Percentiles rank a stretch among this genome's conserved stretches.
phyloP scores from a whole-genome alignment of 2,329 filamentous ascomycete species.

The Gyromitra esculenta region DNA sequence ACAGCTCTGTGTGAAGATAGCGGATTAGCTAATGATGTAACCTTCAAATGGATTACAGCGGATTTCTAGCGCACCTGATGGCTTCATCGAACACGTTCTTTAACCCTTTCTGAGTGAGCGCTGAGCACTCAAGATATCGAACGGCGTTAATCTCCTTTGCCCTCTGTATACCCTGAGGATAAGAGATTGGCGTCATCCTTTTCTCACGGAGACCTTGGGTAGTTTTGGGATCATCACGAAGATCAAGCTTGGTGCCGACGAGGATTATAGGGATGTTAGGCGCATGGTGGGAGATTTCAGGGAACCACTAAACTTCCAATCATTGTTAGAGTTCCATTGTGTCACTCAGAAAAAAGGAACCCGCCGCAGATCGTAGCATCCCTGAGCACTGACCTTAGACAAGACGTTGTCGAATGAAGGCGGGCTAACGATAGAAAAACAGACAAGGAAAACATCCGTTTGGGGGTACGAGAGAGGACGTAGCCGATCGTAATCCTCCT shows the following conservation, averaged over 20 bases:
- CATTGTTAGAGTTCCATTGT: conserved; percentile 23
- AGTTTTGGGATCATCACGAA: conserved; percentile 86
- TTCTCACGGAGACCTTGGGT: conserved; percentile 84
- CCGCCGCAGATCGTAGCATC: conserved; percentile 25
- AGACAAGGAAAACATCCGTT: conserved; percentile 97
- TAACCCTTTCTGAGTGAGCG: conserved; percentile 92
- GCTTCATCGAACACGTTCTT: conserved; percentile 99
- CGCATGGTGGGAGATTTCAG: conserved; percentile 96
- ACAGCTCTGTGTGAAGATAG: conserved; percentile 68
- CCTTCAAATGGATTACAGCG: not conserved
- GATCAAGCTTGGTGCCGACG: conserved; percentile 94
- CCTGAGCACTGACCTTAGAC: conserved; percentile 77
- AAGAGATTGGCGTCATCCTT: conserved; percentile 96
- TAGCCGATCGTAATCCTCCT: conserved; percentile 97
- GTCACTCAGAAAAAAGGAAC: conserved; percentile 6
- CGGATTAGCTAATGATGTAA: conserved; percentile 53
- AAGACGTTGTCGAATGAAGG: conserved; percentile 99
- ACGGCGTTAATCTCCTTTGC: conserved; percentile 95
- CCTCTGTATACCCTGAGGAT: conserved; percentile 86
- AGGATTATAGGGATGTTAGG: conserved; percentile 95
- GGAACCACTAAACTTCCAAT: conserved; percentile 79
- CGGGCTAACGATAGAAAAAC: conserved; percentile 97
- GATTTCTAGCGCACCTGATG: conserved; percentile 76
- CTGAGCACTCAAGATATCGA: conserved; percentile 92
- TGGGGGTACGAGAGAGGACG: conserved; percentile 96